Evolutionary conservation across 495 filamentous ascomycete genomes (phyloP).

Genomic region (Neurospora sp.): DNA sequence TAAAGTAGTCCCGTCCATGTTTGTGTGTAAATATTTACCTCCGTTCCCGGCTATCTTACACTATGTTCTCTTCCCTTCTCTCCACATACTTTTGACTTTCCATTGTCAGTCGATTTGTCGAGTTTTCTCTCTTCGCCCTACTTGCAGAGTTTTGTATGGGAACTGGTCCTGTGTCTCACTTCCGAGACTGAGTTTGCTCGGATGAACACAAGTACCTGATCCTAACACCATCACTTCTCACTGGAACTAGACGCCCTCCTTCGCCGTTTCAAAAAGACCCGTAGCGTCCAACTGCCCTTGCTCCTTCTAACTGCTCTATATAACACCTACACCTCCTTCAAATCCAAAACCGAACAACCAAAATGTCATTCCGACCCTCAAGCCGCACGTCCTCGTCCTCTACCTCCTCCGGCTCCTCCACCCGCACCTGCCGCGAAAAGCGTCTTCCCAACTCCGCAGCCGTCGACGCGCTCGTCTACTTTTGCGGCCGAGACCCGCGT

Average conservation of each 20-base stretch:
- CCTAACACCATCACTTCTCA: background rate
- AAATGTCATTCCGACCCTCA: background rate
- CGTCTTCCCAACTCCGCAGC: constrained; percentile 11
- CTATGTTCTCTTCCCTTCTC: background rate
- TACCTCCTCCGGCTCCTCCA: constrained; percentile 5
- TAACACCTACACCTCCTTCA: background rate
- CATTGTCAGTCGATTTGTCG: background rate
- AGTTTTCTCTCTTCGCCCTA: background rate
- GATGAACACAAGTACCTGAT: background rate
- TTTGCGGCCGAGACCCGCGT: constrained; percentile 14
- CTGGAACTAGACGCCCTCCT: background rate
- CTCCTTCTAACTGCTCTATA: background rate
- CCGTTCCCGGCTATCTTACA: background rate
- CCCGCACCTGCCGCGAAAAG: constrained; percentile 5
- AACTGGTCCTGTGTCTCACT: background rate
- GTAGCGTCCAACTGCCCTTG: background rate
- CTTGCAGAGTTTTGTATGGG: background rate
- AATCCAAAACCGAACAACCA: background rate
- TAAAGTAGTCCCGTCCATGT: background rate
- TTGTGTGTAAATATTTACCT: background rate
- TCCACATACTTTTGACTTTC: background rate
- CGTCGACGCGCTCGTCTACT: constrained; percentile 14
- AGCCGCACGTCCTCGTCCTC: constrained; percentile 4
- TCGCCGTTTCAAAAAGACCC: background rate
- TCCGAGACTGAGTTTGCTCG: background rate